Evolutionary conservation across 169 alveolate genomes (phyloP).

Genomic region (Ichthyophthirius multifiliis): DNA sequence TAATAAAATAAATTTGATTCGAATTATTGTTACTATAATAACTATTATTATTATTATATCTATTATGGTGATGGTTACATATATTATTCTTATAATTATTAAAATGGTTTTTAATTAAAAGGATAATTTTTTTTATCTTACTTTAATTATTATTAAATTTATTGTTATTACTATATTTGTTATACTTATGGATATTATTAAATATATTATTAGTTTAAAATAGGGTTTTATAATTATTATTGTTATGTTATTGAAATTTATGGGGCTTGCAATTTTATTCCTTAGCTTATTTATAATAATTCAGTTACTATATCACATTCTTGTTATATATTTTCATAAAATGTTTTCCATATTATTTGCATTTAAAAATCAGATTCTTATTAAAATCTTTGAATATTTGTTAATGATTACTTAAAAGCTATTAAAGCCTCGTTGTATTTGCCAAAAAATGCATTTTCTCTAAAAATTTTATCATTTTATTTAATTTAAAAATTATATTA

Average conservation of each 20-base stretch:
- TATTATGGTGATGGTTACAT: background rate
- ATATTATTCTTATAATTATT: background rate
- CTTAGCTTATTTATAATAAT: background rate
- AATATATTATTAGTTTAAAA: background rate
- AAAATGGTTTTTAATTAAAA: background rate
- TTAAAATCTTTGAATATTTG: slow-evolving; percentile 9
- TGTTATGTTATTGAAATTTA: background rate
- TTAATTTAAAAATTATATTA: background rate
- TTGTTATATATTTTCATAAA: background rate
- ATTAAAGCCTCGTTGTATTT: slow-evolving; percentile 54
- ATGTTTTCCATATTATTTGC: slow-evolving; percentile 21
- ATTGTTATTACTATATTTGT: background rate
- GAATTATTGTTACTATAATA: background rate
- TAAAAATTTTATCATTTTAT: slow-evolving; percentile 19
- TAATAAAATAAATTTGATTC: background rate
- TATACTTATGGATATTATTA: background rate
- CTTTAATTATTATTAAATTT: background rate
- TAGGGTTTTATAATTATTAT: background rate
- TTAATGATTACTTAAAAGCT: slow-evolving; percentile 51
- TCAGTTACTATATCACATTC: slow-evolving; percentile 7
- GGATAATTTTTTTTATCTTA: background rate
- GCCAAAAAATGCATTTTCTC: slow-evolving; percentile 59
- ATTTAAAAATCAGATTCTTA: slow-evolving; percentile 9
- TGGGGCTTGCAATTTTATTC: background rate
- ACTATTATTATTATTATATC: background rate